phyloP scores from a whole-genome alignment of 225 moss, liverwort and hornwort species.

The Anthoceros angustus region DNA sequence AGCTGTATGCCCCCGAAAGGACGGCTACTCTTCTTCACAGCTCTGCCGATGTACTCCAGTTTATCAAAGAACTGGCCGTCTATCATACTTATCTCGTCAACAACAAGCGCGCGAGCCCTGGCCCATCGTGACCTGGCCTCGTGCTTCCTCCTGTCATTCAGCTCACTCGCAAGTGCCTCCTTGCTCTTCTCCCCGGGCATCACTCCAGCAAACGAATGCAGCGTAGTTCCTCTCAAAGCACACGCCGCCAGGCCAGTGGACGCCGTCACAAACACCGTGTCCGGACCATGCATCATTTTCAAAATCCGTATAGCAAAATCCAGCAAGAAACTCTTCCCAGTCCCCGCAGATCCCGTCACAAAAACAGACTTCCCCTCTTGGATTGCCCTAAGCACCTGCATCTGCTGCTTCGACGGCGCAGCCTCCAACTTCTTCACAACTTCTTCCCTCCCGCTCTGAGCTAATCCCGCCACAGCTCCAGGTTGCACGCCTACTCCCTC shows the following conservation, averaged over 20 bases:
- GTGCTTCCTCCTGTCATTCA: slow-evolving; percentile 24
- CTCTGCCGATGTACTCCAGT: slow-evolving; percentile 60
- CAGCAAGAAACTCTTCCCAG: slow-evolving; percentile 1
- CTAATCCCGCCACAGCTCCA: neutral
- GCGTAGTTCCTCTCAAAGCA: slow-evolving; percentile 64
- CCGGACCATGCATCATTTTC: neutral
- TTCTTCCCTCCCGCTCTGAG: neutral
- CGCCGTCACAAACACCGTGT: neutral
- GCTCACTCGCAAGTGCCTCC: slow-evolving; percentile 31
- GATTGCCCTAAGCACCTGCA: neutral
- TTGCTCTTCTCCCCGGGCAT: slow-evolving; percentile 43
- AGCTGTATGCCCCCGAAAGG: slow-evolving; percentile 81
- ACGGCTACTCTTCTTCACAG: slow-evolving; percentile 27
- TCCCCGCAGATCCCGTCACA: neutral
- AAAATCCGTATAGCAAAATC: neutral
- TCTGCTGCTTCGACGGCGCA: neutral
- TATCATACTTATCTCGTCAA: slow-evolving; percentile 96
- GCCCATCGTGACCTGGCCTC: slow-evolving; percentile 48
- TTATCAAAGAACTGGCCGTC: slow-evolving; percentile 82
- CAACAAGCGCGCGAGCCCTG: slow-evolving; percentile 47
- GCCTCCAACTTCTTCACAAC: neutral
- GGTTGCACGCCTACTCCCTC: neutral
- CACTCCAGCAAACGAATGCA: slow-evolving; percentile 70
- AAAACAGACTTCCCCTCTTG: slow-evolving; percentile 4
- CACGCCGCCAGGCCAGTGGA: slow-evolving; percentile 17